Percentiles rank a stretch among this genome's conserved stretches.
These are phyloP conservation scores for Xylariaceae sp. DNA, from an alignment of 2,329 filamentous ascomycete genomes.

Conservation along the genomic window DNA sequence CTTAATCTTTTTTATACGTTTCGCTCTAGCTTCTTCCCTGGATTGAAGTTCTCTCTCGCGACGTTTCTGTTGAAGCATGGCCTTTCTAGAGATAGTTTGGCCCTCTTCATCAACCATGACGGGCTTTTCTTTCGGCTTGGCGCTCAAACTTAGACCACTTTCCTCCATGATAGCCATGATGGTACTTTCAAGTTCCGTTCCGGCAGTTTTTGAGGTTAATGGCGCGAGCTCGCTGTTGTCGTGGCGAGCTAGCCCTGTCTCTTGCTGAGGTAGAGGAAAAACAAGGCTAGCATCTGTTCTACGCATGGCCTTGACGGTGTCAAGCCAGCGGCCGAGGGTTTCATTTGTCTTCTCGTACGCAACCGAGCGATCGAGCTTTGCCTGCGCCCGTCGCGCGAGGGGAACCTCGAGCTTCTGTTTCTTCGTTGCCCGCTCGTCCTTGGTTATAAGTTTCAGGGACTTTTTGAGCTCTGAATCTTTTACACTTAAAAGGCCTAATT, in stretches of 20 bases:
- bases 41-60: conserved; percentile 81
- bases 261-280: conserved; percentile 77
- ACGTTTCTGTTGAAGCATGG: conserved; percentile 68
- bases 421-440: conserved; percentile 55
- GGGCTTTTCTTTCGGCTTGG: conserved; percentile 54
- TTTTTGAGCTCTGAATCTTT: conserved; percentile 73
- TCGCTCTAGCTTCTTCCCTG: conserved; percentile 80
- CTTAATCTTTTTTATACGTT: conserved; percentile 98
- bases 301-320: conserved; percentile 92
- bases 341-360: conserved; percentile 91
- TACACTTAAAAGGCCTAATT: conserved; percentile 66
- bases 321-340: conserved; percentile 84
- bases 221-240: conserved; percentile 62
- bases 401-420: conserved; percentile 75
- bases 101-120: conserved; percentile 65
- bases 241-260: conserved; percentile 54
- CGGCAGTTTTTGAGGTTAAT: conserved; percentile 58
- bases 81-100: conserved; percentile 67
- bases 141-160: conserved; percentile 65
- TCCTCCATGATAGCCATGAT: conserved; percentile 88
- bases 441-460: conserved; percentile 69
- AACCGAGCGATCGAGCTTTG: conserved; percentile 71
- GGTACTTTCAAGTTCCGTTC: conserved; percentile 77
- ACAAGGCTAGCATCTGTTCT: conserved; percentile 76
- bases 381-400: conserved; percentile 80